Base-by-base conservation (phyloP, 345 rosid species). In the Lepidium aucheri region DNA sequence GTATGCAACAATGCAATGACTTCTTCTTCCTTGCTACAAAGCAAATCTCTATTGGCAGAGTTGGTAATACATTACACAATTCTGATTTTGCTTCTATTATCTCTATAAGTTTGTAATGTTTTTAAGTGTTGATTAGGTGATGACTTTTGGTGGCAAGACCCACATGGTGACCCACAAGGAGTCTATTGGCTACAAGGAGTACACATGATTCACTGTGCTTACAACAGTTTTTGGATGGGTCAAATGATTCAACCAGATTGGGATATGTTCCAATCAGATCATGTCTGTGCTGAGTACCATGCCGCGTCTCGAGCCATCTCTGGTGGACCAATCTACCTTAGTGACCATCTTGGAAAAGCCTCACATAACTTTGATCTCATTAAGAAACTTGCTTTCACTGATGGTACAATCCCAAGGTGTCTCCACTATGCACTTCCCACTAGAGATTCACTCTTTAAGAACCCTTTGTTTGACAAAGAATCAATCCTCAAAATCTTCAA, bases 241-340 rank as follows among this genome's bases (percentile, higher is more conserved):
- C 89, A 89, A 59, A 76, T 89, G 33, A 82, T 89, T 51, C 91
- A 84, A 26, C 98, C 98, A 18, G 98, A 92, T 60, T 89, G 98
- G 98, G 98, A 92, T 57, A 92, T 92, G 97, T 92, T 92, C 77
- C 96, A 92, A 50, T 92, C 98, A 5, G 95, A 89, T 53, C 98
- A 92, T 58, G 65, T 59, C 40, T 87, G 95, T 60, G 96, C 98
- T 59, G 81, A 92, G 69, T 92, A 78, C 56, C 98, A 92, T 40
- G 93, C 95, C 1, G 95, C 88, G 0, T 87, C 96, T 9, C 72
- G 97, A 69, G 93, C 95, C 53, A 89, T 92, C 49, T 92, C 85
- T 5, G 98, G 98, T 10, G 98, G 98, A 8, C 97, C 95, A 0
- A 65, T 92, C 16, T 92, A 92, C 24, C 80, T 92, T 1, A 92